Evolutionary conservation across 192 early-diverging fungal genomes (phyloP).

Genomic region (Entomortierella lignicola): DNA sequence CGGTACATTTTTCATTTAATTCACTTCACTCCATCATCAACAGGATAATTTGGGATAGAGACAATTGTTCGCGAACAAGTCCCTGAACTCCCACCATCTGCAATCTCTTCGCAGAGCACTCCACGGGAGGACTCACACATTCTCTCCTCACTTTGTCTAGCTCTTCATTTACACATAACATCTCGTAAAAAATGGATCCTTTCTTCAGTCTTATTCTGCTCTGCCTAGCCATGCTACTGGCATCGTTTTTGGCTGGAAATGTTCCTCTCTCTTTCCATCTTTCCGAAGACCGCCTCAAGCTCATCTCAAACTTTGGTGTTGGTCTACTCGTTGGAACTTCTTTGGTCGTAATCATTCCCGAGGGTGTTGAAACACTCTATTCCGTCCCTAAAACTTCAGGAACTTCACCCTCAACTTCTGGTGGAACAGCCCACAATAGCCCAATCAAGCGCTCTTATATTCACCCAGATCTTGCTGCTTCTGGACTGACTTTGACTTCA

Average conservation of each 20-base stretch:
- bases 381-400: constrained; percentile 18
- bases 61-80: no score
- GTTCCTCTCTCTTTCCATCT: constrained; percentile 86
- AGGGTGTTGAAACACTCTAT: constrained; percentile 92
- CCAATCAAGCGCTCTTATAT: constrained; percentile 40
- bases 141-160: background rate
- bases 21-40: no score
- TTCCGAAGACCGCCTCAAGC: constrained; percentile 74
- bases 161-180: background rate
- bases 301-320: constrained; percentile 86
- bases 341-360: constrained; percentile 93
- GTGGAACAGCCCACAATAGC: constrained; percentile 3
- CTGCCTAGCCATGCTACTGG: constrained; percentile 82
- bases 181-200: constrained; percentile 55
- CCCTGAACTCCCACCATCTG: no score
- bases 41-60: no score
- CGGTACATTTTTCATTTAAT: no score
- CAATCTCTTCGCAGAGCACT: no score
- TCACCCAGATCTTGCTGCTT: constrained; percentile 11
- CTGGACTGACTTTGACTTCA: background rate
- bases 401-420: background rate
- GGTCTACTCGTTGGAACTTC: constrained; percentile 94
- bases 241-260: constrained; percentile 88
- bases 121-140: background rate
- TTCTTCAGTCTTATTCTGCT: constrained; percentile 73